A percentile compares a stretch with the other conserved stretches of the same genome.
phyloP scores from a whole-genome alignment of 805 yeast species.

The Huiozyma sinensis region DNA sequence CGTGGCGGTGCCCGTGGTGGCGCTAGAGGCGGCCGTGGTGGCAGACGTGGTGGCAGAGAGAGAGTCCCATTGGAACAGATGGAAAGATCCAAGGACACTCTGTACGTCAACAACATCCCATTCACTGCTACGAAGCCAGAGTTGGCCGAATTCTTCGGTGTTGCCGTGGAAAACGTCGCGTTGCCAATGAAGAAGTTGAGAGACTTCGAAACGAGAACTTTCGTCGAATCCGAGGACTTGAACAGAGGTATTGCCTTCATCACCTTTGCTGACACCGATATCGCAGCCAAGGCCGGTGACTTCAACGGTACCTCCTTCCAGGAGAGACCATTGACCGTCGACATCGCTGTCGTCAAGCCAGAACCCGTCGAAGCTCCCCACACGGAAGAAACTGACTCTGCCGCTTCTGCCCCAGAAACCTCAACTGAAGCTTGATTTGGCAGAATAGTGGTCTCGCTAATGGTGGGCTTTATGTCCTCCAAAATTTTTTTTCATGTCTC shows the following conservation, averaged over 20 bases:
- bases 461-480: too few species aligned
- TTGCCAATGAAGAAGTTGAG: constrained; percentile 38
- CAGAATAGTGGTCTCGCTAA: too few species aligned
- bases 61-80: constrained; percentile 30
- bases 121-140: constrained; percentile 52
- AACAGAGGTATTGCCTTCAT: constrained; percentile 54
- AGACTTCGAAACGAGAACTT: constrained; percentile 25
- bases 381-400: constrained; percentile 2
- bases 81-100: constrained; percentile 37
- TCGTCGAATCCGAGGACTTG: constrained; percentile 29
- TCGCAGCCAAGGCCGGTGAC: constrained; percentile 48
- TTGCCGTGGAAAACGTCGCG: constrained; percentile 37
- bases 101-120: constrained; percentile 54
- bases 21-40: constrained; percentile 7
- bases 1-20: constrained; percentile 13
- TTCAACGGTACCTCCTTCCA: constrained; percentile 56
- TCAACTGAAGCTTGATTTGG: too few species aligned
- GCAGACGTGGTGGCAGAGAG: constrained; percentile 20
- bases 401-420: too few species aligned
- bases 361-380: constrained; percentile 20
- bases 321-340: constrained; percentile 57
- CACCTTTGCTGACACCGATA: constrained; percentile 30
- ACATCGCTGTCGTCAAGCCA: constrained; percentile 46
- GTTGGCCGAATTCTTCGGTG: constrained; percentile 41
- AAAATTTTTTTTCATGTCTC: too few species aligned